Base-by-base conservation (phyloP, 1,139 yeast species). In the Kurtzmaniella quercitrusa region DNA sequence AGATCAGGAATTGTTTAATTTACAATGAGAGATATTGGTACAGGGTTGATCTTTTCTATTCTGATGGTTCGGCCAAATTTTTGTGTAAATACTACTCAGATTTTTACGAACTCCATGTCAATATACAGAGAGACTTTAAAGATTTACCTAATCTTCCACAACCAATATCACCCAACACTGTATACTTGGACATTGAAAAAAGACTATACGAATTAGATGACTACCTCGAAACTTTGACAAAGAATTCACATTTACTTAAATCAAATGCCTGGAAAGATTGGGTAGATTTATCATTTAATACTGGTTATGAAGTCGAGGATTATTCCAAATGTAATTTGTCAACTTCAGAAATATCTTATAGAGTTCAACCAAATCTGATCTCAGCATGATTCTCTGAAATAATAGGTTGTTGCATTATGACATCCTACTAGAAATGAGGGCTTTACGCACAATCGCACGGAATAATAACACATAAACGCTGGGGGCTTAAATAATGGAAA, bases 1-100 rank as follows among this genome's bases (percentile, higher is more conserved):
- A 34, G 5, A 30, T 42, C 2, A 11, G 19, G 2, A 34, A 42
- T 45, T 71, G 68, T 41, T 59, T 68, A 32, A 58, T 65, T 32
- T 59, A 46, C 38, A 59, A 68, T 15, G 65, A 69, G 36, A 50
- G 71, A 38, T 66, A 62, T 48, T 71, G 76, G 76, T 72, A 71
- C 52, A 53, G 76, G 37, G 53, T 72, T 26, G 77, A 71, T 46
- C 52, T 71, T 12, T 57, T 54, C 19, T 62, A 60, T 45, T 59
- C 66, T 15, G 64, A 67, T 46, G 57, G 59, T 33, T 59, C 66
- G 28, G 60, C 54, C 30, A 47, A 59, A 36, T 63, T 58, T 43
- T 47, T 69, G 16, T 62, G 71, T 40, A 61, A 74, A 36, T 68
- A 63, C 49, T 71, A 71, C 50, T 74, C 69, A 52, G 74, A 71